These are phyloP conservation scores for Aureobasidium sp. DNA, from an alignment of 2,329 filamentous ascomycete genomes.

Conservation along the genomic window DNA sequence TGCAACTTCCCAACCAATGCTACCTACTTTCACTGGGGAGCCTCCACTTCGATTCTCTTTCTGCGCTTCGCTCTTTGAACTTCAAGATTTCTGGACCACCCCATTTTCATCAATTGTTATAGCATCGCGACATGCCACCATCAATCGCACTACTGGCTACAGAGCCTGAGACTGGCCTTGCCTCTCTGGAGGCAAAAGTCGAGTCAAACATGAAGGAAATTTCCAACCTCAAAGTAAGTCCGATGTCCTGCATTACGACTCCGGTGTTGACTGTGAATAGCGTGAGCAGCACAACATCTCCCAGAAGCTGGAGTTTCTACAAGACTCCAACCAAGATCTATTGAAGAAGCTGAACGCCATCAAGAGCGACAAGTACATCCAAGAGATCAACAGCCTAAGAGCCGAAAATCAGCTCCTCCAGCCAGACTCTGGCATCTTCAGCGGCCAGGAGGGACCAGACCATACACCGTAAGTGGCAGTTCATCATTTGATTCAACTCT, in stretches of 20 bases:
- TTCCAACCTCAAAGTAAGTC: background rate
- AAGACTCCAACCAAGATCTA: background rate
- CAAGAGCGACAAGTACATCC: background rate
- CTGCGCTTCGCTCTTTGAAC: background rate
- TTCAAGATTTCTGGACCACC: background rate
- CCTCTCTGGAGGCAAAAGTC: background rate
- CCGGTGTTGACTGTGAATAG: background rate
- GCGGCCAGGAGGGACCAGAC: background rate
- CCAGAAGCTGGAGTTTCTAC: background rate
- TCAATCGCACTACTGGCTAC: background rate
- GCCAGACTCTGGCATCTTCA: background rate
- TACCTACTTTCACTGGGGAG: too few species aligned
- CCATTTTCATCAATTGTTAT: background rate
- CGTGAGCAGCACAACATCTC: background rate
- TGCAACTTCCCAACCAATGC: background rate
- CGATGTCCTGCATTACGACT: too few species aligned
- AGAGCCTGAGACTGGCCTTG: background rate
- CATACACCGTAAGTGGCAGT: background rate
- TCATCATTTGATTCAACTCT: too few species aligned
- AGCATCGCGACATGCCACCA: background rate
- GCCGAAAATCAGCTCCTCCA: constrained; percentile 1
- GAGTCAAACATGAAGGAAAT: background rate
- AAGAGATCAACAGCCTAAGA: constrained; percentile 1
- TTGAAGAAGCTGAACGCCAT: background rate
- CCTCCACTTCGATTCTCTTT: background rate